Percentiles rank a stretch among this genome's conserved stretches.
Conservation (phyloP, 441 rosid genomes). For the Jatropha multifida region DNA sequence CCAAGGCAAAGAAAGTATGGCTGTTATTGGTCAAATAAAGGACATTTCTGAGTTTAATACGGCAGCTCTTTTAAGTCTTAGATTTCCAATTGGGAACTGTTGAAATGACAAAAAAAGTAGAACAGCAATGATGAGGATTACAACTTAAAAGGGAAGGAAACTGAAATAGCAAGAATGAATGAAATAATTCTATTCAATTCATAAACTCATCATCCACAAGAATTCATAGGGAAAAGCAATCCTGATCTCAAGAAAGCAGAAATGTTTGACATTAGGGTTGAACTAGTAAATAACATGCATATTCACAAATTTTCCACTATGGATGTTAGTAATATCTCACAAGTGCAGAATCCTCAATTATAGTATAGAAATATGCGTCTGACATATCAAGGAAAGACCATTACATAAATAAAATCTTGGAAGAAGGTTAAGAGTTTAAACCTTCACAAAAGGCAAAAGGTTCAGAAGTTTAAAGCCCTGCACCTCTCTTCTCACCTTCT, state of each 20-base stretch:
- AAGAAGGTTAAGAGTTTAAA: no score
- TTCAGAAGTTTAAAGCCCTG: no score
- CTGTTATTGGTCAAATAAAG: neutral
- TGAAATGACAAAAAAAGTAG: neutral
- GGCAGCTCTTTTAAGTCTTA: neutral
- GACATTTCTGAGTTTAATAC: neutral
- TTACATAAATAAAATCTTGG: no score
- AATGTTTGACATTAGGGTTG: neutral
- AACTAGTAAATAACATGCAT: neutral
- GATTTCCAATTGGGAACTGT: neutral
- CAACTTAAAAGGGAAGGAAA: neutral
- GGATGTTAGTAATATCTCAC: no score
- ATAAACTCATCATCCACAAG: neutral
- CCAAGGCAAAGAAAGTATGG: neutral
- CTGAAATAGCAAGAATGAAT: neutral
- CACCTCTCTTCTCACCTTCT: no score
- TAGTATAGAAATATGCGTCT: no score
- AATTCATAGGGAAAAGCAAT: neutral
- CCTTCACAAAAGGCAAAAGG: no score
- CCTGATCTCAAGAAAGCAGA: neutral
- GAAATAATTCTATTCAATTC: neutral
- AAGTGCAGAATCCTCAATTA: neutral
- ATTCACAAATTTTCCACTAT: no score
- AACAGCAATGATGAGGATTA: no score
- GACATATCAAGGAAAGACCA: no score